Evolutionary conservation across 306 rosid species (phyloP).

Genomic region (Cajanus cajan): DNA sequence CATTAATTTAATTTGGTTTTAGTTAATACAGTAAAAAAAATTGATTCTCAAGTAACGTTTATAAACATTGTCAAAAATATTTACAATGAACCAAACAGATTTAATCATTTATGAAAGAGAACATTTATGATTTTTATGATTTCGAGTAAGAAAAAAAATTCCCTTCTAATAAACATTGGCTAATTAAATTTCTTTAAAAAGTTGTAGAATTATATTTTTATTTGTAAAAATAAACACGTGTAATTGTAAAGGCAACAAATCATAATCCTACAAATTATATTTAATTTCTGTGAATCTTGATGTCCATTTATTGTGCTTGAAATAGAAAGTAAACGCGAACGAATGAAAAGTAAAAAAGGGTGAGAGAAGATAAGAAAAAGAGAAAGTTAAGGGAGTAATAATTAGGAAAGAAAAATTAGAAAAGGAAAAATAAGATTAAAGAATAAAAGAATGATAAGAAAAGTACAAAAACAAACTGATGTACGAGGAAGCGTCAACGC

Average conservation of each 20-base stretch:
- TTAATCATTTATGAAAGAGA: no score
- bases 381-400: background rate
- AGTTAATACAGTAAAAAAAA: no score
- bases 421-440: background rate
- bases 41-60: no score
- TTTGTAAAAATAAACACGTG: background rate
- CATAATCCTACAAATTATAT: background rate
- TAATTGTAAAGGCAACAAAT: background rate
- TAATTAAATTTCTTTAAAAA: no score
- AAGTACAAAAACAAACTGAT: conserved; percentile 36
- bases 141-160: no score
- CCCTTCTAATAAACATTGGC: no score
- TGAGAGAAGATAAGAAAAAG: background rate
- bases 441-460: conserved; percentile 9
- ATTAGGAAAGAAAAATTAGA: conserved; percentile 8
- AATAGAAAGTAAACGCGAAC: background rate
- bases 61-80: no score
- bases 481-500: conserved; percentile 74
- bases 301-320: background rate
- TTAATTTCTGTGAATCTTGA: background rate
- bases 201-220: background rate
- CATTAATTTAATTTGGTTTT: no score
- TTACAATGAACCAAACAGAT: no score
- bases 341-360: background rate
- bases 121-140: no score